Evolutionary conservation across 176 grass and related monocot genomes (phyloP), one percentile per base, ranked within the genome.

Genomic region (Musa beccarii): DNA sequence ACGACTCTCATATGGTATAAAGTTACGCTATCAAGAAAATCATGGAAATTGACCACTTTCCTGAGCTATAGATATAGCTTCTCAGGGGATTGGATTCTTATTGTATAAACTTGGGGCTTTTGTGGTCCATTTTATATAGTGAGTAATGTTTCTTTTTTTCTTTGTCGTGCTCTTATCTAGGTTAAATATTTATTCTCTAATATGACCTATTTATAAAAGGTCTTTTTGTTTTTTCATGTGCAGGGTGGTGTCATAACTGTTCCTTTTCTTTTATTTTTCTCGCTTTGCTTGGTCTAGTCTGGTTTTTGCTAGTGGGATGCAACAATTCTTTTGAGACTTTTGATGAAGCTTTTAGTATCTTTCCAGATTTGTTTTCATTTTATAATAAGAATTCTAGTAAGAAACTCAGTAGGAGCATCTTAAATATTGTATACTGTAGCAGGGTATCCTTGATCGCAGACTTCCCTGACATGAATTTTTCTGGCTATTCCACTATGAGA

Each of bases 361-460:
- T 59, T 59, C 2, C 2, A 1, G 13, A 59, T 59, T 59, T 59
- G 5, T 59, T 59, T 59, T 59, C 15, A 59, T 20, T 20, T 59
- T 59, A 8, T 19, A 59, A 59, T 17, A 34, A 34, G 29, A 61
- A 61, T 21, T 61, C 16, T 57, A 1, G 34, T 61, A 61, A 61
- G 57, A 20, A 61, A 61, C 57, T 69, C 28, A 34, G 34, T 61
- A 17, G 7, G n/a, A 61, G 15, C 16, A 9, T 61, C 57, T 61
- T 61, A 61, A 19, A 61, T 16, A 57, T 61, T 61, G 17, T 24
- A 49, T 88, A 5, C 21, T 11, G 78, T 83, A 85, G 63, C 85
- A 92, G 89, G 77, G 34, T 49, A 12, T 53, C 54, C 74, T 28
- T 67, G 24, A 29, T 53, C 13, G 12, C 78, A 52, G 74, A 77